Conservation (phyloP, 1,139 yeast genomes). For the Scheffersomyces illinoinensis region DNA sequence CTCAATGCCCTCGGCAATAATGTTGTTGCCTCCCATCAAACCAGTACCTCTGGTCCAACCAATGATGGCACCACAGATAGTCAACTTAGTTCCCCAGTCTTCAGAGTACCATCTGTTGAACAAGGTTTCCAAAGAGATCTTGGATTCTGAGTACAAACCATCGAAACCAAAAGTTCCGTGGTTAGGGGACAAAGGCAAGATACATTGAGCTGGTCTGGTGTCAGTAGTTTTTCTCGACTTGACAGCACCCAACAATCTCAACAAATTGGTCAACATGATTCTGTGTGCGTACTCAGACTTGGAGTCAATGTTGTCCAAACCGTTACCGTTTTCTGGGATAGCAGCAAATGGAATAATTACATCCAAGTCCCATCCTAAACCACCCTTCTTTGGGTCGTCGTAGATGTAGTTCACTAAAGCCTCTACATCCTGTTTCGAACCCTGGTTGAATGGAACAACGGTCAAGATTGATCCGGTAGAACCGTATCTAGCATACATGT, state of each 20-base stretch:
- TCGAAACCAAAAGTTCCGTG: constrained; percentile 98
- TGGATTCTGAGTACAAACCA: constrained; percentile 97
- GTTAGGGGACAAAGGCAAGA: constrained; percentile 95
- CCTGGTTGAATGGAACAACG: constrained; percentile 98
- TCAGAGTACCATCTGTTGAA: constrained; percentile 99
- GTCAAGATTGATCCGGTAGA: constrained; percentile 87
- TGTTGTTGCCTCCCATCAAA: constrained; percentile 94
- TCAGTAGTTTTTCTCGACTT: constrained; percentile 83
- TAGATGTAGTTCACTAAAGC: constrained; percentile 84
- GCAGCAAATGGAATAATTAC: constrained; percentile 97
- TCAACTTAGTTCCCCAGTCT: constrained; percentile 92
- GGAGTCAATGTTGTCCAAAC: constrained; percentile 88
- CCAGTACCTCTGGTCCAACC: constrained; percentile 99
- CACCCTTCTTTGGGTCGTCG: constrained; percentile 78
- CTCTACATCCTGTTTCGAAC: constrained; percentile 90
- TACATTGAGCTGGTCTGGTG: constrained; percentile 97
- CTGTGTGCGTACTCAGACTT: constrained; percentile 97
- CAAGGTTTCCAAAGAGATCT: constrained; percentile 89
- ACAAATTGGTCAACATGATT: constrained; percentile 93
- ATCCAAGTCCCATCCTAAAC: constrained; percentile 98
- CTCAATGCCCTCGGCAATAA: constrained; percentile 97
- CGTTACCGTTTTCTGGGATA: constrained; percentile 97
- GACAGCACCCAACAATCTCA: constrained; percentile 88
- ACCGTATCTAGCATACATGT: constrained; percentile 89
- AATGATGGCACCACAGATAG: constrained; percentile 96